A percentile compares a stretch with the other conserved stretches of the same genome.
Evolutionary conservation across 371 early-diverging fungal genomes (phyloP).

Genomic region (Circinella umbellata): DNA sequence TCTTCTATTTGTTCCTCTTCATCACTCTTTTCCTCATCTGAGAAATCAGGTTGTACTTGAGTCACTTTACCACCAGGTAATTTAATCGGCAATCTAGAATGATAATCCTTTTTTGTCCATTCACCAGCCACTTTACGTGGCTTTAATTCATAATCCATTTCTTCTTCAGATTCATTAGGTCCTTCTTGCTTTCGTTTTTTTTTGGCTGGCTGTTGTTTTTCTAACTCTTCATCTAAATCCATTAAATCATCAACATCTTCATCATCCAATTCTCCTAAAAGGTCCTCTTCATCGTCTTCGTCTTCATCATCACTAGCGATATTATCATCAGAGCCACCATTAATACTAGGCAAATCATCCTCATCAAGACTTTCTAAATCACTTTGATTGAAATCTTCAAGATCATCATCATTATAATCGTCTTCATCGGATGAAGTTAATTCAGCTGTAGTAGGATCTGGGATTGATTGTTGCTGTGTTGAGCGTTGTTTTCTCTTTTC

Average conservation of each 20-base stretch:
- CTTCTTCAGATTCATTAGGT: constrained; percentile 53
- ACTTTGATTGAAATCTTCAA: constrained; percentile 14
- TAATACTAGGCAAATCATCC: neutral
- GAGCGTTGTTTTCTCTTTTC: constrained; percentile 11
- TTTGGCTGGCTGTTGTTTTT: constrained; percentile 4
- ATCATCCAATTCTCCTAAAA: neutral
- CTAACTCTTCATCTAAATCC: constrained; percentile 26
- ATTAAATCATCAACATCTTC: constrained; percentile 35
- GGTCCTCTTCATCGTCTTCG: neutral
- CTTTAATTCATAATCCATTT: constrained; percentile 66
- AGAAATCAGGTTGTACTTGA: constrained; percentile 29
- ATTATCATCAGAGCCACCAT: constrained; percentile 20
- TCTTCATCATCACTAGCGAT: constrained; percentile 13
- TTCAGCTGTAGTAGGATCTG: constrained; percentile 27
- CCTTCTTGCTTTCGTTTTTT: constrained; percentile 19
- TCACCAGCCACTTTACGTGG: constrained; percentile 59
- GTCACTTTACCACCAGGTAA: constrained; percentile 61
- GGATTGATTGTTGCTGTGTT: neutral
- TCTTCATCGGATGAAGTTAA: constrained; percentile 51
- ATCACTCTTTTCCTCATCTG: constrained; percentile 32
- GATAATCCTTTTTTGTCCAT: constrained; percentile 59
- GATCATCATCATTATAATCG: constrained; percentile 37
- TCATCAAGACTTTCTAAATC: neutral
- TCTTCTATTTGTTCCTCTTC: constrained; percentile 20
- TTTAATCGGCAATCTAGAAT: constrained; percentile 67